Evolutionary conservation across 1,284 basidiomycete species (phyloP).

Genomic region (Uromyces viciae-fabae): DNA sequence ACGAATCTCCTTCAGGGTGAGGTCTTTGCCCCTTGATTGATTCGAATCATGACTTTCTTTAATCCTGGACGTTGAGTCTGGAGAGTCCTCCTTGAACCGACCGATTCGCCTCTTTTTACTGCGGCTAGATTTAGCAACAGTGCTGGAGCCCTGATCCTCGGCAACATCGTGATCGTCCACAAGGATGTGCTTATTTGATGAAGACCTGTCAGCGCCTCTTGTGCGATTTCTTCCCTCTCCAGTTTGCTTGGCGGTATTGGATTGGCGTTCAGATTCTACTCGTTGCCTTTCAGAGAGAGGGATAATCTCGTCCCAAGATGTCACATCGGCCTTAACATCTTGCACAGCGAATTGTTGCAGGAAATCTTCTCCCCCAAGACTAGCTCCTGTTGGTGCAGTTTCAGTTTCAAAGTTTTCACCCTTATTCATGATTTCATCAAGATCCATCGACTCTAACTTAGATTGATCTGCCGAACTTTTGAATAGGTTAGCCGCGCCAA

Average conservation of each 20-base stretch:
- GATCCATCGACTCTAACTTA: conserved; percentile 98
- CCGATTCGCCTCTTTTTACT: conserved; percentile 46
- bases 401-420: conserved; percentile 97
- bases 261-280: conserved; percentile 61
- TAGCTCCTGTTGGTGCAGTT: conserved; percentile 64
- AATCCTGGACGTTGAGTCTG: conserved; percentile 63
- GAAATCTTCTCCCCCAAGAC: conserved; percentile 94
- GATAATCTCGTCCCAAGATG: conserved; percentile 94
- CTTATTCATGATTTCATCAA: conserved; percentile 93
- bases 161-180: conserved; percentile 53
- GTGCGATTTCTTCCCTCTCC: conserved; percentile 60
- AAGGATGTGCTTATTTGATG: conserved; percentile 54
- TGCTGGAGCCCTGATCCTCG: conserved; percentile 51
- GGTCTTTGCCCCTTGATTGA: conserved; percentile 69
- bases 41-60: conserved; percentile 32
- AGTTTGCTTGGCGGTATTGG: conserved; percentile 61
- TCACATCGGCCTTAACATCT: conserved; percentile 96
- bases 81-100: conserved; percentile 53
- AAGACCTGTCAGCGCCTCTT: conserved; percentile 63
- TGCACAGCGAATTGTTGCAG: conserved; percentile 91
- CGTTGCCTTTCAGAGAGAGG: conserved; percentile 84
- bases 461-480: conserved; percentile 95
- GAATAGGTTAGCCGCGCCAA: conserved; percentile 98
- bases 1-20: conserved; percentile 94
- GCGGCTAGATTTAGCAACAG: conserved; percentile 62